These are phyloP conservation scores for Tranzscheliella williamsii DNA, from an alignment of 1,284 basidiomycete genomes.

Conservation along the genomic window DNA sequence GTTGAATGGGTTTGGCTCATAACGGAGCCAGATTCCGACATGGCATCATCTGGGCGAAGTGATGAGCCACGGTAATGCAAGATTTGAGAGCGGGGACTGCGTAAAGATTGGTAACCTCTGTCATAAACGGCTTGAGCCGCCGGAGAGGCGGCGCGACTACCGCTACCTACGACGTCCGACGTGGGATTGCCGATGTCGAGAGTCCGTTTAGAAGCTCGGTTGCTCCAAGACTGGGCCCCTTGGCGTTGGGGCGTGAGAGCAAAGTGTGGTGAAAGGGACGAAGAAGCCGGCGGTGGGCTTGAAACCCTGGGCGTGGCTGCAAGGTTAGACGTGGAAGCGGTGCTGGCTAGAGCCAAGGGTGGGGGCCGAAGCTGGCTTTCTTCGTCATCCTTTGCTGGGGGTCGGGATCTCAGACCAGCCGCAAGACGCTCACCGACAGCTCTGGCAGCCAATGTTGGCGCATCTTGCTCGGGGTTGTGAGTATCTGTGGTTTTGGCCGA, in stretches of 20 bases:
- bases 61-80: constrained; percentile 20
- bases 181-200: constrained; percentile 13
- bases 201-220: constrained; percentile 16
- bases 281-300: constrained; percentile 14
- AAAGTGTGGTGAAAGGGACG: constrained; percentile 6
- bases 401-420: constrained; percentile 26
- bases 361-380: constrained; percentile 26
- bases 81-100: constrained; percentile 29
- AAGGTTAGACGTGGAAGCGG: constrained; percentile 17
- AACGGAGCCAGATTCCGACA: constrained; percentile 30
- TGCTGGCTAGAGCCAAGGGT: constrained; percentile 8
- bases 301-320: constrained; percentile 9
- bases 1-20: constrained; percentile 33
- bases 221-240: constrained; percentile 17
- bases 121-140: constrained; percentile 3
- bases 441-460: constrained; percentile 32
- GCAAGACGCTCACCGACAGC: constrained; percentile 38
- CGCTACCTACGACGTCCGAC: constrained; percentile 8
- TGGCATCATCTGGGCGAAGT: constrained; percentile 36
- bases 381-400: constrained; percentile 24
- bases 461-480: constrained; percentile 16
- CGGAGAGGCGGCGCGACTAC: constrained; percentile 11
- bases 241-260: too few relatives aligned
- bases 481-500: constrained; percentile 2
- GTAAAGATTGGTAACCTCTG: constrained; percentile 8